Base-by-base conservation (phyloP, 495 filamentous ascomycete genomes). In the Patellaria atrata region DNA sequence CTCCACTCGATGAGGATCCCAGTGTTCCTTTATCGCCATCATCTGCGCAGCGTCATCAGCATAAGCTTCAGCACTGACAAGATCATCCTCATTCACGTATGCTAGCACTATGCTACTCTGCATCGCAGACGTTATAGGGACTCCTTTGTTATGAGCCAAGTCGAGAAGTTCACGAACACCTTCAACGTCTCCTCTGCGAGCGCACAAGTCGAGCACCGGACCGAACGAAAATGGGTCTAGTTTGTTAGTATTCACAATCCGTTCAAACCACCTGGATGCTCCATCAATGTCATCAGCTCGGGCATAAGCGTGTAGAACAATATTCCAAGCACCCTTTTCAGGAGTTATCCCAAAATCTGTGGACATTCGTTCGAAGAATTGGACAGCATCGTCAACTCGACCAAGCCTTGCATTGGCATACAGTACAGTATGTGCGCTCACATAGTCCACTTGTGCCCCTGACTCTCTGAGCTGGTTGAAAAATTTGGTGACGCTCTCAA, bases 151-250 rank as follows among this genome's bases (percentile, higher is more conserved):
- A n/a, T n/a, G n/a, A n/a, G n/a, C n/a, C n/a, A 71, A 48, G 13
- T 60, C 56, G 35, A 77, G 70, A n/a, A 94, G 45, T 18, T 70
- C 62, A 20, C 75, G 56, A 6, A 73, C 65, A 40, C 65, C 67
- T 13, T 79, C 71, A 16, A 83, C 52, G 53, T 94, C 89, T 2
- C 89, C 83, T 40, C 72, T 65, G n/a, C 59, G 59, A 9, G 72
- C 76, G 33, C 70, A 72, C 50, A 89, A 60, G 12, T 65, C 64
- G 68, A 93, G 79, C 35, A 94, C 42, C 1, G 70, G 75, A 13
- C 64, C 73, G 41, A 79, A 83, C 3, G 77, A 79, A 44, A 70
- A 65, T 1, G 51, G 37, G 51, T 79, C 68, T 0, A 73, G 74
- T 18, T 57, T 33, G 9, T 62, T 41, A 39, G 43, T 29, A 6